Percentiles rank a stretch among this genome's conserved stretches.
These are phyloP conservation scores for Barbatosphaeria neglecta DNA, from an alignment of 495 filamentous ascomycete species.

Conservation along the genomic window DNA sequence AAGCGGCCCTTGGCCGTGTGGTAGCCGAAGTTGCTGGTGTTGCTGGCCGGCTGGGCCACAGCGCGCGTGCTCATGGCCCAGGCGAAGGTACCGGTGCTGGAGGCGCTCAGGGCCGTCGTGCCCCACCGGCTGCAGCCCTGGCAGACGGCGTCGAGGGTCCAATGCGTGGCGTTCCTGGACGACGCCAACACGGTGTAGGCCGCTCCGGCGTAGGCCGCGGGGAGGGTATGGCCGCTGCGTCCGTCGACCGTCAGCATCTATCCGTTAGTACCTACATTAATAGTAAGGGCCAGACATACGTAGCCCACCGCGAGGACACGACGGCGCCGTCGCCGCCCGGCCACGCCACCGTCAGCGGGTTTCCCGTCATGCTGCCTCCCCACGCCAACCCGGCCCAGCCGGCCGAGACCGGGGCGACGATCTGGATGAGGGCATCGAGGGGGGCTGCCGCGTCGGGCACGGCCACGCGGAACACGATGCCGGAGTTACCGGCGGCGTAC, in stretches of 20 bases:
- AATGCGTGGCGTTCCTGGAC: slow-evolving; percentile 33
- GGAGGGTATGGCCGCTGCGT: slow-evolving; percentile 20
- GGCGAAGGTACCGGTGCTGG: slow-evolving; percentile 12
- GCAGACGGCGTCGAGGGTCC: slow-evolving; percentile 36
- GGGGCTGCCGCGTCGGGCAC: slow-evolving; percentile 33
- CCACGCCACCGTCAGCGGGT: slow-evolving; percentile 38
- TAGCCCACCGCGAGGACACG: slow-evolving; percentile 32
- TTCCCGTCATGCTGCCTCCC: slow-evolving; percentile 39
- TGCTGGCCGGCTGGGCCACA: slow-evolving; percentile 8
- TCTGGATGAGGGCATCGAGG: slow-evolving; percentile 36
- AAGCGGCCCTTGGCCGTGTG: slow-evolving; percentile 15
- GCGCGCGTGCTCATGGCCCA: slow-evolving; percentile 15
- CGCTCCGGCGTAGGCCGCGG: slow-evolving; percentile 26
- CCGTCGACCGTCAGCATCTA: neutral
- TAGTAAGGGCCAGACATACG: slow-evolving; percentile 15
- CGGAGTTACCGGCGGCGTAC: slow-evolving; percentile 17
- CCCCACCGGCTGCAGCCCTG: slow-evolving; percentile 29
- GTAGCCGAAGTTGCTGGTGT: slow-evolving; percentile 13
- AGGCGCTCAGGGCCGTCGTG: slow-evolving; percentile 15
- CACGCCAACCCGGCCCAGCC: slow-evolving; percentile 39
- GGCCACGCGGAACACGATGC: slow-evolving; percentile 32
- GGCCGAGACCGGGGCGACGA: slow-evolving; percentile 27
- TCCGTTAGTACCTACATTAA: neutral
- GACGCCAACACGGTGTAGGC: slow-evolving; percentile 28
- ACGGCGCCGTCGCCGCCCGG: slow-evolving; percentile 23